A percentile compares a stretch with the other conserved stretches of the same genome.
Evolutionary conservation across 1,284 basidiomycete genomes (phyloP).

Genomic region (Ganoderma sp.): DNA sequence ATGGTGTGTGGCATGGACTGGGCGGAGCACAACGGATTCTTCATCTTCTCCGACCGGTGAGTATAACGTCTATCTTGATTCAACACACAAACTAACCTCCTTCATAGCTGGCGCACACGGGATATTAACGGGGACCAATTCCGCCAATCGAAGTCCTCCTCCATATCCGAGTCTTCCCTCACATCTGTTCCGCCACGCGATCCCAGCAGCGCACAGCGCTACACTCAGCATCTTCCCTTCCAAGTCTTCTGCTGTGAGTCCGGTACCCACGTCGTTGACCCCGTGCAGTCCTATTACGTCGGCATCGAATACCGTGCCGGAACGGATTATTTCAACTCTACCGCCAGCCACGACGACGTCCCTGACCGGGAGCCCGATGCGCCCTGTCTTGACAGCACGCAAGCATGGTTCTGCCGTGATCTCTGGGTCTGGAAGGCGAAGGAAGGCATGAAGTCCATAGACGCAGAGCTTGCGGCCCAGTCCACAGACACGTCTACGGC

Average conservation of each 20-base stretch:
- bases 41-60: conserved; percentile 94
- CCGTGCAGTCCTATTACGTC: conserved; percentile 90
- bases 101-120: conserved; percentile 85
- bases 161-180: conserved; percentile 74
- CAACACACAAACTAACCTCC: neutral
- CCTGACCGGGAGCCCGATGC: conserved; percentile 75
- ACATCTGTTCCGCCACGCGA: conserved; percentile 83
- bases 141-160: conserved; percentile 91
- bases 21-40: conserved; percentile 95
- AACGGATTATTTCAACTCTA: conserved; percentile 76
- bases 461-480: conserved; percentile 32
- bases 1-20: conserved; percentile 99
- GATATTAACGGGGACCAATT: conserved; percentile 97
- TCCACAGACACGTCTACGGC: conserved; percentile 12
- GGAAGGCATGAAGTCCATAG: conserved; percentile 64
- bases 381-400: conserved; percentile 89
- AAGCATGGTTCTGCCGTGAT: conserved; percentile 96
- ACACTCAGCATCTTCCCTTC: conserved; percentile 90
- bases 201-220: conserved; percentile 76
- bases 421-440: conserved; percentile 86
- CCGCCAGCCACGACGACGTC: conserved; percentile 56
- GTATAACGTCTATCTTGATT: conserved; percentile 27
- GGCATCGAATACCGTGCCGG: conserved; percentile 86
- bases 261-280: conserved; percentile 93
- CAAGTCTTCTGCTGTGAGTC: conserved; percentile 98